phyloP scores from a whole-genome alignment of 495 filamentous ascomycete genomes.

The Sordaria brevicollis region DNA sequence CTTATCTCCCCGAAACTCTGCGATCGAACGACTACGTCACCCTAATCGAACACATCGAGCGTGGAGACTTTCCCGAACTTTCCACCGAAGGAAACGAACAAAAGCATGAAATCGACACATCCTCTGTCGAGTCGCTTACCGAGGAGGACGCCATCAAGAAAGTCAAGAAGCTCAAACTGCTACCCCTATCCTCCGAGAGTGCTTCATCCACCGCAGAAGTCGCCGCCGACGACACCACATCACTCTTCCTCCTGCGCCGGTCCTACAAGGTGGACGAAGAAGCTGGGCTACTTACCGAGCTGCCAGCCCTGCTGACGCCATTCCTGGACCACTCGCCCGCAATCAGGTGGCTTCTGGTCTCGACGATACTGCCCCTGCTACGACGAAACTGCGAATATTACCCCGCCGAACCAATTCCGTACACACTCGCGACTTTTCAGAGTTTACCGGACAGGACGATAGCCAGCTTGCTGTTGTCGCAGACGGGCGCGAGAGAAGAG shows the following conservation, averaged over 20 bases:
- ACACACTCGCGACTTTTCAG: constrained; percentile 52
- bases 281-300: constrained; percentile 62
- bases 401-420: constrained; percentile 41
- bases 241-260: constrained; percentile 65
- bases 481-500: constrained; percentile 36
- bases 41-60: constrained; percentile 46
- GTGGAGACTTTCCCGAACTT: constrained; percentile 24
- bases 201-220: constrained; percentile 19
- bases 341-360: constrained; percentile 67
- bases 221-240: constrained; percentile 45
- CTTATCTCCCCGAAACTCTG: constrained; percentile 69
- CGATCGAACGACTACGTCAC: constrained; percentile 54
- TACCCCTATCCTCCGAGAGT: constrained; percentile 44
- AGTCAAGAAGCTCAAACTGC: constrained; percentile 59
- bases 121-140: constrained; percentile 50
- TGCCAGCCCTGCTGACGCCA: constrained; percentile 60
- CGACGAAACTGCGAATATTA: constrained; percentile 82
- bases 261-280: constrained; percentile 67
- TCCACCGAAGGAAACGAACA: constrained; percentile 3
- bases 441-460: constrained; percentile 51
- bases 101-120: constrained; percentile 39
- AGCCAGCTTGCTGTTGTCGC: constrained; percentile 58
- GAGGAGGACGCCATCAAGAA: constrained; percentile 57
- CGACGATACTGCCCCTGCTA: constrained; percentile 65
- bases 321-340: constrained; percentile 60